phyloP scores from a whole-genome alignment of 352 stramenopile species.

The Peronosclerospora sorghi region DNA sequence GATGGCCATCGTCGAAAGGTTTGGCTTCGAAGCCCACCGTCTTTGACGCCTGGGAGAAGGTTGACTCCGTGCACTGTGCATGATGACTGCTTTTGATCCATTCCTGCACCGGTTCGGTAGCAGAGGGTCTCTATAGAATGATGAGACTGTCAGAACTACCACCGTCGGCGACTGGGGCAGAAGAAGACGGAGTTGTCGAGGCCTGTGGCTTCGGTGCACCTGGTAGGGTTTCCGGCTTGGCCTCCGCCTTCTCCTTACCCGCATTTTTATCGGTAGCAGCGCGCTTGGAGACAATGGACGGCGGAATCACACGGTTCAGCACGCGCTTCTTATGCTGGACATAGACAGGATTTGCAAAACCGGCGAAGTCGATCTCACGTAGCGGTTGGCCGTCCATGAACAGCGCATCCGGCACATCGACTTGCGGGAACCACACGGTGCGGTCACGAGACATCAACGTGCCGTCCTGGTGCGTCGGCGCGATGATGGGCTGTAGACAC shows the following conservation, averaged over 20 bases:
- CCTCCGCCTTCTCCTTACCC: too few relatives aligned
- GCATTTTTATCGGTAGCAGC: neutral
- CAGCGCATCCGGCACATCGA: neutral
- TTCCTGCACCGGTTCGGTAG: too few relatives aligned
- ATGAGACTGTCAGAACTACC: too few relatives aligned
- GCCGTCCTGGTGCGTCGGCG: slow-evolving; percentile 3
- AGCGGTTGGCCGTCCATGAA: neutral
- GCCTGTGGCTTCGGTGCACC: neutral
- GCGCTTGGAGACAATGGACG: slow-evolving; percentile 1
- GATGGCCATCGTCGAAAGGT: too few relatives aligned
- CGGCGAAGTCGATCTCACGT: slow-evolving; percentile 1
- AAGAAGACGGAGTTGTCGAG: neutral
- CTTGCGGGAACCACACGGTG: slow-evolving; percentile 1
- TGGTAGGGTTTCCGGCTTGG: too few relatives aligned
- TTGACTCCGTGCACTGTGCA: too few relatives aligned
- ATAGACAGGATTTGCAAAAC: slow-evolving; percentile 1
- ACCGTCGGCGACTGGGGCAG: too few relatives aligned
- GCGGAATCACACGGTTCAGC: neutral
- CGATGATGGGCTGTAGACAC: neutral
- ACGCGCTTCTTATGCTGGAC: slow-evolving; percentile 6
- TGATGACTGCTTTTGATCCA: neutral
- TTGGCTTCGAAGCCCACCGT: too few relatives aligned
- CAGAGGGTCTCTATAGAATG: too few relatives aligned
- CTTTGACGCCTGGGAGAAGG: too few relatives aligned
- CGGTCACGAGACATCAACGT: slow-evolving; percentile 1